Percentiles rank a stretch among this genome's conserved stretches.
These are phyloP conservation scores for Calonectria henricotiae DNA, from an alignment of 2,329 filamentous ascomycete species.

Conservation along the genomic window DNA sequence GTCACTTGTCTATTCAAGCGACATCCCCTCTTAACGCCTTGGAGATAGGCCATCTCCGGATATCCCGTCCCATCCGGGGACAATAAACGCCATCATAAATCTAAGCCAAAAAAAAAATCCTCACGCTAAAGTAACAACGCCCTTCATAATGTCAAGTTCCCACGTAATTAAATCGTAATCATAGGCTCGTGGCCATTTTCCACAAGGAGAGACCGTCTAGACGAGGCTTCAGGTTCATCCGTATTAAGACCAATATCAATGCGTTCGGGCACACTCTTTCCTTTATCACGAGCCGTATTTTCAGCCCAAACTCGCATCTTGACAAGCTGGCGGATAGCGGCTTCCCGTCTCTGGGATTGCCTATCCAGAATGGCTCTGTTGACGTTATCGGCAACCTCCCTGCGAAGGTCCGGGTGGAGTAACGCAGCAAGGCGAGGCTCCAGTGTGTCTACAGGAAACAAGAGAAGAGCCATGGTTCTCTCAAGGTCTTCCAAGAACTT, in stretches of 20 bases:
- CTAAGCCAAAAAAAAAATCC: slow-evolving; percentile 36
- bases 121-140: slow-evolving; percentile 43
- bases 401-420: slow-evolving; percentile 84
- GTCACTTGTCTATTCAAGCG: not conserved
- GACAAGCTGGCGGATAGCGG: slow-evolving; percentile 86
- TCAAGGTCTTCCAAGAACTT: slow-evolving; percentile 91
- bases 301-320: slow-evolving; percentile 91
- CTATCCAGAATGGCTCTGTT: slow-evolving; percentile 89
- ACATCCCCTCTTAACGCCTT: slow-evolving; percentile 37
- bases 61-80: slow-evolving; percentile 39
- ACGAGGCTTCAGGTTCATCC: slow-evolving; percentile 56
- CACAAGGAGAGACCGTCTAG: slow-evolving; percentile 43
- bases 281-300: slow-evolving; percentile 66
- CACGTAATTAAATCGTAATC: slow-evolving; percentile 65
- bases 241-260: slow-evolving; percentile 59
- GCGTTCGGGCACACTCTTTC: slow-evolving; percentile 54
- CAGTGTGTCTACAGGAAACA: slow-evolving; percentile 88
- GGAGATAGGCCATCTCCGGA: slow-evolving; percentile 36
- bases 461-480: slow-evolving; percentile 91
- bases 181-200: slow-evolving; percentile 68
- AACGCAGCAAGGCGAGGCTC: slow-evolving; percentile 83
- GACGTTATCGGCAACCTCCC: slow-evolving; percentile 87
- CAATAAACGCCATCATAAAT: slow-evolving; percentile 46
- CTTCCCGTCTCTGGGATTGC: slow-evolving; percentile 82
- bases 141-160: slow-evolving; percentile 26